Evolutionary conservation across 306 rosid species (phyloP).

Genomic region (Malus fusca): DNA sequence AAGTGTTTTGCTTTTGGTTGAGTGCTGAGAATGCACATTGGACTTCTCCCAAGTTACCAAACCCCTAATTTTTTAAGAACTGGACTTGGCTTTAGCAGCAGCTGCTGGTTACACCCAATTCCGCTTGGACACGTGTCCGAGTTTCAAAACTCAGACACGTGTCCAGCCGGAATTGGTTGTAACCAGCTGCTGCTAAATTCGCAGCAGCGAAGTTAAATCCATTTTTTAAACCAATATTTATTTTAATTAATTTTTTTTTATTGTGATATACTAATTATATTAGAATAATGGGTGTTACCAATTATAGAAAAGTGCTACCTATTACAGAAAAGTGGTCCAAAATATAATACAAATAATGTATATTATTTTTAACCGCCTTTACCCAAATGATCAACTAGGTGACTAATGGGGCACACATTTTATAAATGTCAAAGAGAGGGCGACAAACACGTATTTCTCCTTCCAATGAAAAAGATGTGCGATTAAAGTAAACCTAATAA

Average conservation of each 20-base stretch:
- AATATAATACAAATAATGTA: not conserved
- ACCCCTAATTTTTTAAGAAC: too few species aligned
- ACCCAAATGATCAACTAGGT: constrained; percentile 25
- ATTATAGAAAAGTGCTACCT: not conserved
- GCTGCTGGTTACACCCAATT: too few species aligned
- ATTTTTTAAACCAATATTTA: not conserved
- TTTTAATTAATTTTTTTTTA: too few species aligned
- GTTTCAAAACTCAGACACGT: too few species aligned
- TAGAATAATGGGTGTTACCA: not conserved
- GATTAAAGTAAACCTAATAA: constrained; percentile 37
- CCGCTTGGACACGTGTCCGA: too few species aligned
- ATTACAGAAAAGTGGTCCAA: not conserved
- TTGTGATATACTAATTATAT: not conserved
- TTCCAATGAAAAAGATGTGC: constrained; percentile 37
- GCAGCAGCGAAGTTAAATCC: too few species aligned
- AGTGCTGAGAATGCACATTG: constrained; percentile 51
- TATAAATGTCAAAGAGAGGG: constrained; percentile 27
- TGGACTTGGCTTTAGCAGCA: too few species aligned
- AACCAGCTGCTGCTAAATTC: too few species aligned
- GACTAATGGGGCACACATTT: not conserved
- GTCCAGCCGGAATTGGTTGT: fast-evolving
- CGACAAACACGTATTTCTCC: constrained; percentile 43
- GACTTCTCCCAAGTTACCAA: constrained; percentile 8
- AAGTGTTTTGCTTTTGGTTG: constrained; percentile 21
- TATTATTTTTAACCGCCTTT: not conserved